Conservation (phyloP, 495 filamentous ascomycete species). For the Neurospora sp. region DNA sequence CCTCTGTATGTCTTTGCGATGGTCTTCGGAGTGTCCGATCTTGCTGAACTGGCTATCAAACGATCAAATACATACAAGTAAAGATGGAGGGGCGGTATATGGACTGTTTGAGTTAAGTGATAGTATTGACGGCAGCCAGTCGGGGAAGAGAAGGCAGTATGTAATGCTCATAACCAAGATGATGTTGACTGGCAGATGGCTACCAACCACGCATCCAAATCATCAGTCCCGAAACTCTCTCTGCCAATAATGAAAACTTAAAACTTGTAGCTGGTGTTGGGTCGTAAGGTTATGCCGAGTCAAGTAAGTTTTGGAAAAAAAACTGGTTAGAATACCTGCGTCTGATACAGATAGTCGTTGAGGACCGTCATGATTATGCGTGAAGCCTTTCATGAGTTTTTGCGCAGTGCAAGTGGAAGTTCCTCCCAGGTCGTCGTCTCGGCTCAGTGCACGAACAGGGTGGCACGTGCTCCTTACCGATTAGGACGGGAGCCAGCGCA, state of each 20-base stretch:
- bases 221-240: no score
- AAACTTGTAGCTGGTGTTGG: not conserved
- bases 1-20: not conserved
- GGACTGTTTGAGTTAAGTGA: not conserved
- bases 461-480: not conserved
- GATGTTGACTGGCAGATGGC: no score
- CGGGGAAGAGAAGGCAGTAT: no score
- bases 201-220: no score
- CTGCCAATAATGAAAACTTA: not conserved
- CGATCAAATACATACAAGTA: not conserved
- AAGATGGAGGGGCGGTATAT: not conserved
- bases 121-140: not conserved
- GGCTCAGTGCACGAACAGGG: not conserved
- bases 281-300: not conserved
- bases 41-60: not conserved
- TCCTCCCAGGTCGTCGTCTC: not conserved
- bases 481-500: not conserved
- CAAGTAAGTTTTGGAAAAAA: not conserved
- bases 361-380: not conserved
- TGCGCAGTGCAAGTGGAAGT: not conserved
- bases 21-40: not conserved
- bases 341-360: not conserved
- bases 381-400: not conserved
- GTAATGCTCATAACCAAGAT: no score
- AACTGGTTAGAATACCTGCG: not conserved